Evolutionary conservation across 2,329 filamentous ascomycete genomes (phyloP).

Genomic region (Hypoxylon rubiginosum): DNA sequence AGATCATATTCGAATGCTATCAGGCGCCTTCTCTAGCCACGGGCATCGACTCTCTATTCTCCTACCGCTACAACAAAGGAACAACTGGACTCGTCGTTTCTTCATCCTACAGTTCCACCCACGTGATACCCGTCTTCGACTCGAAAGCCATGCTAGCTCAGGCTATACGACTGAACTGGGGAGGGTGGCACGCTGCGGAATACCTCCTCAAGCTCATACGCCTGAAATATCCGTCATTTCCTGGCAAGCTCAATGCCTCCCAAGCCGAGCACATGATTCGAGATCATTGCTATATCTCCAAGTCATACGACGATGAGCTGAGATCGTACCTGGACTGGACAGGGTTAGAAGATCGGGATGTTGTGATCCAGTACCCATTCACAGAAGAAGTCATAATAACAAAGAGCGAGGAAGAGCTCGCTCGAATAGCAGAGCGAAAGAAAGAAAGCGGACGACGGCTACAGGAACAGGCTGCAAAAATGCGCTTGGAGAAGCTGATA

Average conservation of each 20-base stretch:
- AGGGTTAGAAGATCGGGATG: slow-evolving; percentile 88
- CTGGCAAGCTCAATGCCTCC: slow-evolving; percentile 84
- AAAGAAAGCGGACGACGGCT: slow-evolving; percentile 92
- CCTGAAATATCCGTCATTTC: slow-evolving; percentile 92
- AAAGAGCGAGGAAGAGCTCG: slow-evolving; percentile 95
- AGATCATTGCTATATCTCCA: slow-evolving; percentile 90
- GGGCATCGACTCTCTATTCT: slow-evolving; percentile 96
- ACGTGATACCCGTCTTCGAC: slow-evolving; percentile 93
- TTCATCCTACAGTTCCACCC: slow-evolving; percentile 92
- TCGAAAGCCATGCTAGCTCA: slow-evolving; percentile 86
- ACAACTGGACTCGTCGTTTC: slow-evolving; percentile 89
- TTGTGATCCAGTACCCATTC: slow-evolving; percentile 92
- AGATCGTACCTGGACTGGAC: slow-evolving; percentile 87
- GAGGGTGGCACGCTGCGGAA: slow-evolving; percentile 88
- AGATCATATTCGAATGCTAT: slow-evolving; percentile 97
- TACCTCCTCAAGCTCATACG: slow-evolving; percentile 91
- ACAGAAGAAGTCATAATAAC: slow-evolving; percentile 91
- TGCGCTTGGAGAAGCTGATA: slow-evolving; percentile 94
- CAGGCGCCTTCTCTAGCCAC: slow-evolving; percentile 89
- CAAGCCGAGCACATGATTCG: slow-evolving; percentile 90
- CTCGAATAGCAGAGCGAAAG: slow-evolving; percentile 89
- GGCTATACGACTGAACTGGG: slow-evolving; percentile 93
- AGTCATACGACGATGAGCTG: slow-evolving; percentile 85
- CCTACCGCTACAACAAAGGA: slow-evolving; percentile 92
- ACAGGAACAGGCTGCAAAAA: slow-evolving; percentile 96